A percentile compares a stretch with the other conserved stretches of the same genome.
These are phyloP conservation scores for Thelonectria discophora DNA, from an alignment of 2,329 filamentous ascomycete genomes.

Conservation along the genomic window DNA sequence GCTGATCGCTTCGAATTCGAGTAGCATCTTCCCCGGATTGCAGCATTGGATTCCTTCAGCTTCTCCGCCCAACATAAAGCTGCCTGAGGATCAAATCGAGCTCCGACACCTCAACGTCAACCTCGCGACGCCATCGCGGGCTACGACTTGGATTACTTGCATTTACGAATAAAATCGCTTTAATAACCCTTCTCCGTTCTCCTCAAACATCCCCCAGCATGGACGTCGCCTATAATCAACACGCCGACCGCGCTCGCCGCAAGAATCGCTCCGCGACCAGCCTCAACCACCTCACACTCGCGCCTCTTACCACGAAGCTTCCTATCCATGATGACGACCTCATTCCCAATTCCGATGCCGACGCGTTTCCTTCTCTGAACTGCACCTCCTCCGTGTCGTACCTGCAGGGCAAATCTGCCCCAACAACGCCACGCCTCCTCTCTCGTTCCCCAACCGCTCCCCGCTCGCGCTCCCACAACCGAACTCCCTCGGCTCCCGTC, in stretches of 20 bases:
- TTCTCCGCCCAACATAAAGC: not conserved
- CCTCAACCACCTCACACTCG: constrained; percentile 68
- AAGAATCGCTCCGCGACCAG: constrained; percentile 68
- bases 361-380: constrained; percentile 42
- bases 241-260: constrained; percentile 64
- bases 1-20: constrained; percentile 18
- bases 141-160: not conserved
- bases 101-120: not conserved
- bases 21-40: constrained; percentile 2
- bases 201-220: constrained; percentile 41
- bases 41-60: not conserved
- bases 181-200: not conserved
- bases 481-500: constrained; percentile 50
- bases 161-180: not conserved
- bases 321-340: constrained; percentile 65
- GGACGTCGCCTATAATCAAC: constrained; percentile 70
- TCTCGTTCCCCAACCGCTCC: constrained; percentile 64
- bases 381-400: constrained; percentile 55
- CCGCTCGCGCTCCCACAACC: constrained; percentile 56
- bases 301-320: constrained; percentile 70
- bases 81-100: not conserved
- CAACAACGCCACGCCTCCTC: constrained; percentile 70
- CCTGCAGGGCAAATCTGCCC: constrained; percentile 69
- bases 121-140: not conserved
- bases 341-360: constrained; percentile 46